Evolutionary conservation across 2,329 filamentous ascomycete genomes (phyloP), one percentile per base, ranked within the genome.

Genomic region (Metarhizium robertsii): DNA sequence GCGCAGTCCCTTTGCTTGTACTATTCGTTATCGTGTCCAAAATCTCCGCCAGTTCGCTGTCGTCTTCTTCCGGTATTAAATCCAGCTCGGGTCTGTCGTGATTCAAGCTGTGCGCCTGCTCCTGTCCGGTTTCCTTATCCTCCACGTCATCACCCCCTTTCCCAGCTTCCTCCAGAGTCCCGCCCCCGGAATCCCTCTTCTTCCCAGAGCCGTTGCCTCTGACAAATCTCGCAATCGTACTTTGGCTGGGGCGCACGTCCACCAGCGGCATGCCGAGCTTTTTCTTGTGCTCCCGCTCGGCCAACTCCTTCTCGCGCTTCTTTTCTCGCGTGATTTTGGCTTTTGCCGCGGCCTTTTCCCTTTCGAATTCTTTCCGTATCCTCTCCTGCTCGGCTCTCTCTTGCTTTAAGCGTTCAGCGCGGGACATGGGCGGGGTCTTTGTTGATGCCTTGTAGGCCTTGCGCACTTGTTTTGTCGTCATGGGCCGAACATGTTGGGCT

Each of bases 231-330:
- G 79, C 71, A 58, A 85, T 81, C 0, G 77, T 80, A 46, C 77
- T 77, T 64, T 85, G 82, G 38, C 81, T 84, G 0, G 81, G 76
- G 40, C 75, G 72, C 4, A 81, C 77, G 13, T 71, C 72, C n/a
- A 79, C 72, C 4, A 83, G 67, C 14, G 82, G 82, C 56, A 81
- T 55, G 0, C 81, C 78, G 54, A 72, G 75, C 58, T 71, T 77
- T 61, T 69, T 78, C 67, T 75, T 80, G 53, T 71, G 74, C n/a
- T 78, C 74, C 48, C 68, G 70, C 56, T 77, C 75, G 7, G 72
- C 73, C 30, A 72, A 65, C 51, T 80, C 79, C 62, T 78, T 82
- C 16, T 75, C 77, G 57, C 75, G 78, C 65, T 81, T 83, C 67
- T 75, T 79, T 43, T 84, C 81, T 29, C 80, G 68, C 2, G 74